A percentile compares a stretch with the other conserved stretches of the same genome.
Conservation (phyloP, 495 filamentous ascomycete genomes). For the Podospora comata region DNA sequence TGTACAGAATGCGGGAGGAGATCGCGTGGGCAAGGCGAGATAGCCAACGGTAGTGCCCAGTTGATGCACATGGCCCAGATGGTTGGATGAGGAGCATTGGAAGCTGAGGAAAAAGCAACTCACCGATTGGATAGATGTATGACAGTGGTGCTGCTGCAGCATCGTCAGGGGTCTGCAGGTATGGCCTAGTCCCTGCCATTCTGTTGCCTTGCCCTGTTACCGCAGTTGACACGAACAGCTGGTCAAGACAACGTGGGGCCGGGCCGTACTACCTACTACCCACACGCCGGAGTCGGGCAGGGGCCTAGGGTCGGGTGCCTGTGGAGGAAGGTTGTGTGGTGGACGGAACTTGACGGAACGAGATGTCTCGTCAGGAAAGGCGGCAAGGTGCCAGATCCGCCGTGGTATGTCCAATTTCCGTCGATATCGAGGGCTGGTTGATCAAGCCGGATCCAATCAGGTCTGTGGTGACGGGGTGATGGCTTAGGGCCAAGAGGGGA, state of each 20-base stretch:
- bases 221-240: conserved; percentile 3
- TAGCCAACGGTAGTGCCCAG: conserved; percentile 39
- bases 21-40: conserved; percentile 22
- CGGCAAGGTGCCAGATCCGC: conserved; percentile 2
- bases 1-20: conserved; percentile 25
- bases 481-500: neutral
- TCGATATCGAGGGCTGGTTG: neutral
- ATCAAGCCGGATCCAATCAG: neutral
- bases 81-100: conserved; percentile 41
- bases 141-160: conserved; percentile 37
- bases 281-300: conserved; percentile 6
- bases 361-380: neutral
- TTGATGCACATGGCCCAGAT: conserved; percentile 44
- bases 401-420: neutral
- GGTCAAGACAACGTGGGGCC: conserved; percentile 1
- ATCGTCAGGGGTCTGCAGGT: conserved; percentile 47
- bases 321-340: neutral
- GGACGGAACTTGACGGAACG: conserved; percentile 3
- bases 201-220: conserved; percentile 12
- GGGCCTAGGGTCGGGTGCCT: neutral
- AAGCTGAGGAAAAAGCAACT: conserved; percentile 32
- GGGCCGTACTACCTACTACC: conserved; percentile 9
- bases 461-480: neutral
- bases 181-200: conserved; percentile 28
- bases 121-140: conserved; percentile 51